Conservation (phyloP, 805 yeast species). For the Cephaloascus fragrans region DNA sequence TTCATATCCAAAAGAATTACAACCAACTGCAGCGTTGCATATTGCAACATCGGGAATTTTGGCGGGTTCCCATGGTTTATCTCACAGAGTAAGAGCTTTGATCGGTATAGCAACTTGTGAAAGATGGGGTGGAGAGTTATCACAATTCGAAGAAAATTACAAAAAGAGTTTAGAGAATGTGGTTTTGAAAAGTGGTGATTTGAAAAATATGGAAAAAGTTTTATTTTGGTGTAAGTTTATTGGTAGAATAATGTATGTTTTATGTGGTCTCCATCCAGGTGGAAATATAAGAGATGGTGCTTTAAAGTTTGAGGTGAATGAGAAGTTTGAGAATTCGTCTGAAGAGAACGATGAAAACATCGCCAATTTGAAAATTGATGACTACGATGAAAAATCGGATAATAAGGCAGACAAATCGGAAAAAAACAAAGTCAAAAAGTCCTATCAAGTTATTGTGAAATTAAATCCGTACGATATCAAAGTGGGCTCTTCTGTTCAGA, state of each 20-base stretch:
- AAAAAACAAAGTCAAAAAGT: slow-evolving; percentile 10
- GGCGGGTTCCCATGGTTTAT: slow-evolving; percentile 67
- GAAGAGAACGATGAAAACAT: not conserved
- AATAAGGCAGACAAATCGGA: slow-evolving; percentile 9
- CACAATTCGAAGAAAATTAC: slow-evolving; percentile 40
- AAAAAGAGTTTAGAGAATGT: slow-evolving; percentile 36
- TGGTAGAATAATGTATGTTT: slow-evolving; percentile 67
- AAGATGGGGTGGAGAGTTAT: slow-evolving; percentile 76
- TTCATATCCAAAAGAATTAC: slow-evolving; percentile 67
- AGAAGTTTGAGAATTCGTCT: not conserved
- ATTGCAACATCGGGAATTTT: slow-evolving; percentile 68
- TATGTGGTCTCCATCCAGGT: slow-evolving; percentile 77
- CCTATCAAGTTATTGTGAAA: slow-evolving; percentile 28
- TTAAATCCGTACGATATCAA: slow-evolving; percentile 44
- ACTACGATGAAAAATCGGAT: not conserved
- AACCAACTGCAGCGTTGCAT: slow-evolving; percentile 63
- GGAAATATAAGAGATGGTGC: slow-evolving; percentile 62
- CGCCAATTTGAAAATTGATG: not conserved
- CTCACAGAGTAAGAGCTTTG: slow-evolving; percentile 62
- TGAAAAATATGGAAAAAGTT: slow-evolving; percentile 31
- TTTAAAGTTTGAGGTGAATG: slow-evolving; percentile 29
- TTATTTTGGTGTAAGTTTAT: slow-evolving; percentile 68
- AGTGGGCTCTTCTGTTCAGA: slow-evolving; percentile 49
- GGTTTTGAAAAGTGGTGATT: slow-evolving; percentile 34
- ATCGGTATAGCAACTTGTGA: slow-evolving; percentile 69